phyloP scores from a whole-genome alignment of 129 eudicot species.

The Glebionis coronaria region DNA sequence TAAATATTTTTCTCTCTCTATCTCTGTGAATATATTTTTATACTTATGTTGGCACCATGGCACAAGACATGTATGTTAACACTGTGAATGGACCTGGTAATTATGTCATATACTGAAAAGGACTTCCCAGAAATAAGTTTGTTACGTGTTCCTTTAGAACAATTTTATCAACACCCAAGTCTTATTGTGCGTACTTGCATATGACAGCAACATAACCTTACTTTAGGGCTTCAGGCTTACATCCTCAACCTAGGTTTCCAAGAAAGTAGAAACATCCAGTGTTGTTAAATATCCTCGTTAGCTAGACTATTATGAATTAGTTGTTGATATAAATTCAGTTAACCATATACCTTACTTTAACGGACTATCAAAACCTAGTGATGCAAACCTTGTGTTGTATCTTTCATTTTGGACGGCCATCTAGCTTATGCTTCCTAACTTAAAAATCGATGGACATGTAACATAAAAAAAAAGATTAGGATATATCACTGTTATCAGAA shows the following conservation, averaged over 20 bases:
- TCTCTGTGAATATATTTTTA: not conserved
- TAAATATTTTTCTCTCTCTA: conserved; percentile 19
- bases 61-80: not conserved
- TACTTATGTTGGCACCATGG: not conserved
- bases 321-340: no score
- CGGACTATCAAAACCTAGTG: not conserved
- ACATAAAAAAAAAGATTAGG: not conserved
- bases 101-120: not conserved
- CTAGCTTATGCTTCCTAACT: not conserved
- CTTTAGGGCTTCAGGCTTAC: no score
- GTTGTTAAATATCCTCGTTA: no score
- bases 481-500: not conserved
- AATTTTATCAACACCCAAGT: no score
- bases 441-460: not conserved
- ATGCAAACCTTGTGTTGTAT: conserved; percentile 1
- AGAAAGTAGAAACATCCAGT: no score
- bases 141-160: no score
- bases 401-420: not conserved
- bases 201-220: no score
- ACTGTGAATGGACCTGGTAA: not conserved
- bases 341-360: not conserved
- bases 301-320: no score
- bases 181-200: no score
- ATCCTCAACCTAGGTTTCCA: no score
- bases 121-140: no score